Base-by-base conservation (phyloP, 179 eudicot species). In the Spergularia azorica region DNA sequence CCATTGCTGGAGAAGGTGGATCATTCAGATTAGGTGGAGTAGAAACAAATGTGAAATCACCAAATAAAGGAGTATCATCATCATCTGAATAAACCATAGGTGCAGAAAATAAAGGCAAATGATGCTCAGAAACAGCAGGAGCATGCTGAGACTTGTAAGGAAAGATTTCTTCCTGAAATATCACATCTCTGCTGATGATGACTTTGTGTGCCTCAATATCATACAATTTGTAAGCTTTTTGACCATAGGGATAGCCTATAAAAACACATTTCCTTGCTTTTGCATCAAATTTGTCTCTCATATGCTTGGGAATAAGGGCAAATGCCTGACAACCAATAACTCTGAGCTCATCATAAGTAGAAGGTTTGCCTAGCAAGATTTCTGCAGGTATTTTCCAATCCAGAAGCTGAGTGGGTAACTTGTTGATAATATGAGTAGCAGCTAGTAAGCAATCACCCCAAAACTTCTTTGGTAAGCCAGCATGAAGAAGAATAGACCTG, bases 391-490 rank as follows among this genome's bases (percentile, higher is more conserved):
- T 12, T 12, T 76, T 39, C 79, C 73, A 67, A 2, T 41, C 5
- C 15, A 3, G 20, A 1, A 6, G 26, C 9, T 12, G 79, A 36
- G 38, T 36, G 4, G 38, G 79, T 0, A 76, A 9, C 0, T 16
- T 8, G 8, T 76, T 76, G 7, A 76, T 56, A 0, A 67, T 1
- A 6, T 67, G 38, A 6, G 79, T 67, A 9, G 72, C 64, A 2
- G 72, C 46, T 0, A 76, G 38, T 2, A 76, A 0, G 14, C 72
- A 76, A 0, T 55, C 72, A 7, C 64, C 79, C 64, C 79, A 76
- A 6, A 76, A 76, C 4, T 55, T 52, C 18, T n/a, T 15, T 0
- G 57, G 73, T 15, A 76, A 46, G 3, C 43, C 3, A 5, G 67
- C 56, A 17, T 76, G 73, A 5, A 76, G 6, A 5, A 20, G 11